These are phyloP conservation scores for Clonostachys sp. DNA, from an alignment of 2,329 filamentous ascomycete genomes.

Conservation along the genomic window DNA sequence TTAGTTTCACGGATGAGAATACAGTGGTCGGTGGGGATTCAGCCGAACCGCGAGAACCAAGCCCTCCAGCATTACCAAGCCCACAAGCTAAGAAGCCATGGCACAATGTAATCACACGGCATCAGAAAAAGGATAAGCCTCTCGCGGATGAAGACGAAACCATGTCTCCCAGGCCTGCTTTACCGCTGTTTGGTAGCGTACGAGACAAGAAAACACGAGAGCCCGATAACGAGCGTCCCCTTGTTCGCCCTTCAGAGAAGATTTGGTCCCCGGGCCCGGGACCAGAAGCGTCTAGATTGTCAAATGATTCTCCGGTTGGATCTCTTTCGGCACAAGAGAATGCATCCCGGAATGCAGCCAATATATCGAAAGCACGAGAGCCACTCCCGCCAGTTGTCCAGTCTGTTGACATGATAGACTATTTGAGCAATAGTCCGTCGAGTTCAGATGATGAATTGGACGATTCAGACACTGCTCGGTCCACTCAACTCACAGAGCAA, in stretches of 20 bases:
- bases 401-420: slow-evolving; percentile 61
- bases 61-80: slow-evolving; percentile 29
- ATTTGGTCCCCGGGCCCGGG: slow-evolving; percentile 15
- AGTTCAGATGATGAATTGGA: slow-evolving; percentile 22
- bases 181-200: slow-evolving; percentile 73
- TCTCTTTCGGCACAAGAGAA: slow-evolving; percentile 50
- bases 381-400: slow-evolving; percentile 69
- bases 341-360: slow-evolving; percentile 45
- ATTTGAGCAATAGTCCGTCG: slow-evolving; percentile 50
- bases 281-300: slow-evolving; percentile 3
- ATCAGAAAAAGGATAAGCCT: slow-evolving; percentile 43
- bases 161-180: slow-evolving; percentile 69
- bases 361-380: slow-evolving; percentile 53
- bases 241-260: slow-evolving; percentile 48
- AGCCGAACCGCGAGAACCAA: slow-evolving; percentile 24
- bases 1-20: slow-evolving; percentile 74
- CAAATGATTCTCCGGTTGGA: slow-evolving; percentile 54
- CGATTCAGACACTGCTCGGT: neutral
- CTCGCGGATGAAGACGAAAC: slow-evolving; percentile 57
- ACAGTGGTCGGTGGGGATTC: slow-evolving; percentile 49
- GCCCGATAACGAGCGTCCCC: slow-evolving; percentile 43
- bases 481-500: neutral
- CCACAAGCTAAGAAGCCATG: slow-evolving; percentile 38
- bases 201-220: slow-evolving; percentile 55
- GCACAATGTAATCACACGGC: slow-evolving; percentile 42